Evolutionary conservation across 2,329 filamentous ascomycete species (phyloP).

Genomic region (Epichloe sibirici): DNA sequence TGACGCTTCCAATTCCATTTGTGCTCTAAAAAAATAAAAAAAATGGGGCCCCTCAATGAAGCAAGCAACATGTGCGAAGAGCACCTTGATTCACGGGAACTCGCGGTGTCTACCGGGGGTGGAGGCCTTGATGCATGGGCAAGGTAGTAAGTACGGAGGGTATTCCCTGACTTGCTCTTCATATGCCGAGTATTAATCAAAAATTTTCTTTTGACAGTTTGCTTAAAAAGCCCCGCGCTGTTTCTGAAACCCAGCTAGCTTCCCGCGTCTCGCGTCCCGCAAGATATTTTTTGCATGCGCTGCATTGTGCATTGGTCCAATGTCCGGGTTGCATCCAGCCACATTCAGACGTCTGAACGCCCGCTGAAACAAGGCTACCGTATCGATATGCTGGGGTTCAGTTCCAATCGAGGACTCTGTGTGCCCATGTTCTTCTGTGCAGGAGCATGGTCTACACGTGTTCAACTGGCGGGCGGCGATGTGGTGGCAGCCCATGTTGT

Average conservation of each 20-base stretch:
- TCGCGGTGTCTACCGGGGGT: too few relatives aligned
- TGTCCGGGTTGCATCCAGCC: not conserved
- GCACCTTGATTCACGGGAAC: not conserved
- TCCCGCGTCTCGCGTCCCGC: not conserved
- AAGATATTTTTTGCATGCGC: not conserved
- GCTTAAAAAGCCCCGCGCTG: not conserved
- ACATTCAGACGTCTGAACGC: not conserved
- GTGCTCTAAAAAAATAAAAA: not conserved
- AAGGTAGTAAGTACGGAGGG: too few relatives aligned
- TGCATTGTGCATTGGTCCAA: not conserved
- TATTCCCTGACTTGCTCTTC: not conserved
- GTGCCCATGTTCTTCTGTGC: not conserved
- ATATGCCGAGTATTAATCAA: not conserved
- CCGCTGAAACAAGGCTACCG: slow-evolving; percentile 1
- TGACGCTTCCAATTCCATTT: not conserved
- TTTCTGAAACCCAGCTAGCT: not conserved
- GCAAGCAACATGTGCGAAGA: not conserved
- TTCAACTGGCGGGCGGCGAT: not conserved
- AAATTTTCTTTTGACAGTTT: not conserved
- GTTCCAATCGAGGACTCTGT: not conserved
- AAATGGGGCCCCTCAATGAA: not conserved
- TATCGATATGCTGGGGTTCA: not conserved
- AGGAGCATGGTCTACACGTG: slow-evolving; percentile 6
- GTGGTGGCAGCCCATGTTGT: not conserved
- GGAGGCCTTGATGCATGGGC: too few relatives aligned